These are phyloP conservation scores for Alternaria sp. DNA, from an alignment of 2,329 filamentous ascomycete species.

Conservation along the genomic window DNA sequence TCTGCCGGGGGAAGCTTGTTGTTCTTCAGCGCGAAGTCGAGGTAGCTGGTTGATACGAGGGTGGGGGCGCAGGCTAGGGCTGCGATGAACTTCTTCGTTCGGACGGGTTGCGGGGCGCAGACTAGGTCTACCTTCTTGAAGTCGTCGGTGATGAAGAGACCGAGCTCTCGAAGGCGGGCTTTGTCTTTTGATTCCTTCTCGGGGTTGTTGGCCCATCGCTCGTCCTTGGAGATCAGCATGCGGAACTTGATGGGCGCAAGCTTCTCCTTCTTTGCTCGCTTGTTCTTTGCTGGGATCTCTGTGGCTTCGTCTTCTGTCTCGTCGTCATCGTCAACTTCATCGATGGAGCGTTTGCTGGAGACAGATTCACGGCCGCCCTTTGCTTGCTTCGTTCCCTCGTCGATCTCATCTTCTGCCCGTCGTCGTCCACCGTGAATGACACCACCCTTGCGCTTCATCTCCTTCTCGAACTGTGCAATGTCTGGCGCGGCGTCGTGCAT, in stretches of 20 bases:
- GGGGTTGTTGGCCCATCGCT: conserved; percentile 76
- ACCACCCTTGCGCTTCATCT: conserved; percentile 80
- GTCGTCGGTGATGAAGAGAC: conserved; percentile 80
- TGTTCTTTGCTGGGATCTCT: conserved; percentile 65
- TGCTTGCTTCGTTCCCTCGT: conserved; percentile 36
- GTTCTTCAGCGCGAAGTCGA: conserved; percentile 76
- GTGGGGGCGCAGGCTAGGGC: conserved; percentile 81
- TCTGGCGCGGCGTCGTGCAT: conserved; percentile 81
- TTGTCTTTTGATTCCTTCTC: conserved; percentile 80
- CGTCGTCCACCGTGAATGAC: conserved; percentile 63
- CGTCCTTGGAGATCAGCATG: conserved; percentile 83
- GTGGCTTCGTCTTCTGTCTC: conserved; percentile 53
- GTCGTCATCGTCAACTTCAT: conserved; percentile 51
- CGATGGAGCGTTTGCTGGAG: conserved; percentile 54
- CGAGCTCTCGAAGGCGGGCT: conserved; percentile 80
- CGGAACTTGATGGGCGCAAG: conserved; percentile 72
- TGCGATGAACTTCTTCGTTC: conserved; percentile 92
- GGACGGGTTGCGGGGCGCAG: conserved; percentile 82
- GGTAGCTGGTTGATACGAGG: conserved; percentile 77
- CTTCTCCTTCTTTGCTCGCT: conserved; percentile 58
- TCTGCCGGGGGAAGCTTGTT: conserved; percentile 69
- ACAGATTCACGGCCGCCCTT: conserved; percentile 46
- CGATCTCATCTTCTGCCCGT: conserved; percentile 46
- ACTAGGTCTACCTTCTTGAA: conserved; percentile 80
- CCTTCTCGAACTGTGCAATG: conserved; percentile 89